Percentiles rank a stretch among this genome's conserved stretches.
Conservation (phyloP, 2,329 filamentous ascomycete species). For the Colletotrichum gigasporum region DNA sequence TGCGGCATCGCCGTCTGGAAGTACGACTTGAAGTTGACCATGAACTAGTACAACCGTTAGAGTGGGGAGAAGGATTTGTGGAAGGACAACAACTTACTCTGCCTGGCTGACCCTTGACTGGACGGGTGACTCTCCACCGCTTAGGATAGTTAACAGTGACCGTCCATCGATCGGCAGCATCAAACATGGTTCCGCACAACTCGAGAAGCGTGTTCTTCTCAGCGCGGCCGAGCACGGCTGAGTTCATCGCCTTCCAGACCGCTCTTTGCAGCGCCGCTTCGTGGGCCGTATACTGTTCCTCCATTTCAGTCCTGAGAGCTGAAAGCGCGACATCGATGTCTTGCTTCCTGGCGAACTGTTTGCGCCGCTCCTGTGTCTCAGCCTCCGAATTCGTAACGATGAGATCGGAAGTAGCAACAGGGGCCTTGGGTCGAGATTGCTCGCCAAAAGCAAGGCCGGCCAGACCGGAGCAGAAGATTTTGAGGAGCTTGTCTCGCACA, state of each 20-base stretch:
- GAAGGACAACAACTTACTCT: conserved; percentile 40
- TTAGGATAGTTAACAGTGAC: conserved; percentile 52
- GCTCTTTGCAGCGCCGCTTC: conserved; percentile 51
- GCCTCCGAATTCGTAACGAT: conserved; percentile 47
- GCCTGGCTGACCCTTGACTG: conserved; percentile 45
- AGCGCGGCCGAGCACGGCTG: conserved; percentile 47
- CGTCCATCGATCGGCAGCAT: conserved; percentile 53
- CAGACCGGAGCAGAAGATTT: conserved; percentile 66
- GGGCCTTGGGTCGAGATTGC: conserved; percentile 52
- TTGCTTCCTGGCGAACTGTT: conserved; percentile 71
- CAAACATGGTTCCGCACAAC: conserved; percentile 57
- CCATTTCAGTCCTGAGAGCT: conserved; percentile 54
- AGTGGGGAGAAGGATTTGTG: not conserved
- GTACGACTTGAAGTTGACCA: conserved; percentile 49
- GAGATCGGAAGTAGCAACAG: conserved; percentile 34
- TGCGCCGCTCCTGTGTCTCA: conserved; percentile 68
- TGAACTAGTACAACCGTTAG: conserved; percentile 40
- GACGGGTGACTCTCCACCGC: conserved; percentile 50
- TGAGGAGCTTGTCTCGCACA: conserved; percentile 68
- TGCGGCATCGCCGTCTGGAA: conserved; percentile 40
- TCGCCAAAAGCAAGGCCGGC: conserved; percentile 73
- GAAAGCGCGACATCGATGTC: conserved; percentile 67
- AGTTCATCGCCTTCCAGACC: conserved; percentile 54
- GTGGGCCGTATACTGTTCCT: conserved; percentile 49
- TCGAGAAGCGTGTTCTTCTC: conserved; percentile 54